Percentiles rank a stretch among this genome's conserved stretches.
phyloP scores from a whole-genome alignment of 768 basidiomycete genomes.

The Lentinula boryana region DNA sequence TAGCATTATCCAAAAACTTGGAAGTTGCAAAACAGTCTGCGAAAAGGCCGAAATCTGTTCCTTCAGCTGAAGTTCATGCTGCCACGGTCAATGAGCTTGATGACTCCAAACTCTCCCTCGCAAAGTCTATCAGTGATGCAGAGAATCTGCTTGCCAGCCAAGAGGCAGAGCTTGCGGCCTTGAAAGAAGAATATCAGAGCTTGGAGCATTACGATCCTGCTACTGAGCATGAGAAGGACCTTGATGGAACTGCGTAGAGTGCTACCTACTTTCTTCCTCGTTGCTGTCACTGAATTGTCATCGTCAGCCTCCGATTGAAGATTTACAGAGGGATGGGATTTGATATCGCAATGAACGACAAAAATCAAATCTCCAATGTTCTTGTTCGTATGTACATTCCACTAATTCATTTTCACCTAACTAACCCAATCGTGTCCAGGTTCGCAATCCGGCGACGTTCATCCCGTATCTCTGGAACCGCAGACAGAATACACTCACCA shows the following conservation, averaged over 20 bases:
- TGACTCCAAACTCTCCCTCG: slow-evolving; percentile 52
- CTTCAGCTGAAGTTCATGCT: slow-evolving; percentile 57
- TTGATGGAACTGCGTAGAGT: slow-evolving; percentile 65
- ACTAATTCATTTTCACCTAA: background rate
- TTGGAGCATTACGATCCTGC: slow-evolving; percentile 71
- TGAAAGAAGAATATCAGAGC: slow-evolving; percentile 57
- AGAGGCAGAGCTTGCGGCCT: slow-evolving; percentile 61
- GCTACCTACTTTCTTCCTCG: background rate
- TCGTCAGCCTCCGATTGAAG: slow-evolving; percentile 53
- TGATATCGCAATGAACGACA: slow-evolving; percentile 52
- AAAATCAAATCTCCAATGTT: slow-evolving; percentile 49
- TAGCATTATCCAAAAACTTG: slow-evolving; percentile 58
- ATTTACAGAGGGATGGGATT: slow-evolving; percentile 72
- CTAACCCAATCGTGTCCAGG: slow-evolving; percentile 26
- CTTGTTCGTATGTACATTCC: slow-evolving; percentile 53
- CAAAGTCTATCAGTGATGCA: slow-evolving; percentile 69
- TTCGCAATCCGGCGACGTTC: slow-evolving; percentile 40
- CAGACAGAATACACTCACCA: slow-evolving; percentile 31
- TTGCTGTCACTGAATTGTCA: background rate
- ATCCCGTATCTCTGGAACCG: slow-evolving; percentile 32
- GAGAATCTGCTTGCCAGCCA: slow-evolving; percentile 60
- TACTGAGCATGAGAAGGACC: slow-evolving; percentile 59
- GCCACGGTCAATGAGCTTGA: slow-evolving; percentile 62
- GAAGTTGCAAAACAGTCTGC: slow-evolving; percentile 71
- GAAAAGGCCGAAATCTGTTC: slow-evolving; percentile 62